Conservation (phyloP, 1,284 basidiomycete species). For the Phylloporus gajari region DNA sequence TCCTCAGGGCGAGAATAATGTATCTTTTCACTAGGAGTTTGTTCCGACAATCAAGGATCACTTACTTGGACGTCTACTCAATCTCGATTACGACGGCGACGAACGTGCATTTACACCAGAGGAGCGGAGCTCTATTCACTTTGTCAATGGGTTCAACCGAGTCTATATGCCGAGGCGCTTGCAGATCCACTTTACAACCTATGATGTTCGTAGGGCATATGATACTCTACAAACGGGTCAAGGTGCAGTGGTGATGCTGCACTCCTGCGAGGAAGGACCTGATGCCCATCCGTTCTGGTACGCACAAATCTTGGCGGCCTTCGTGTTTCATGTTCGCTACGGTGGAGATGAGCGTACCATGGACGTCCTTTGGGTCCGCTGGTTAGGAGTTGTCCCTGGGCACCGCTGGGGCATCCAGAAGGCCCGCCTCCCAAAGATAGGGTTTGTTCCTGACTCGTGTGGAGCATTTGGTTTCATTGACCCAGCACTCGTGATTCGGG, state of each 20-base stretch:
- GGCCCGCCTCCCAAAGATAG: not conserved
- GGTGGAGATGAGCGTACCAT: constrained; percentile 5
- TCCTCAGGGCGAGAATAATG: not conserved
- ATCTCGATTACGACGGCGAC: constrained; percentile 13
- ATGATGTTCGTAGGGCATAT: constrained; percentile 25
- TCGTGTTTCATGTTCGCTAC: not conserved
- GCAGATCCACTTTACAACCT: constrained; percentile 45
- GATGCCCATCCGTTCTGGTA: constrained; percentile 40
- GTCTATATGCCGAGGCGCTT: constrained; percentile 2
- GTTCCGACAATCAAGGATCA: constrained; percentile 9
- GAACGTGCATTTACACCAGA: not conserved
- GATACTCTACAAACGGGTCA: constrained; percentile 37
- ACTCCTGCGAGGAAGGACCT: constrained; percentile 15
- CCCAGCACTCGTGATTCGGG: constrained; percentile 2
- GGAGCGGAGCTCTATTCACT: not conserved
- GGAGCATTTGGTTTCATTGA: constrained; percentile 14
- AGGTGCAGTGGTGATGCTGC: constrained; percentile 18
- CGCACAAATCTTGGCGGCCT: constrained; percentile 24
- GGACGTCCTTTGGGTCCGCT: constrained; percentile 20
- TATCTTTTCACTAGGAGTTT: constrained; percentile 7
- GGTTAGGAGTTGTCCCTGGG: constrained; percentile 14
- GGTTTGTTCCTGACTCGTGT: not conserved
- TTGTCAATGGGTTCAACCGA: constrained; percentile 12
- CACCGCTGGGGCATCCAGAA: not conserved
- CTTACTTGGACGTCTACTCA: not conserved